phyloP scores from a whole-genome alignment of 352 stramenopile species.

The Phytophthora pinifolia region DNA sequence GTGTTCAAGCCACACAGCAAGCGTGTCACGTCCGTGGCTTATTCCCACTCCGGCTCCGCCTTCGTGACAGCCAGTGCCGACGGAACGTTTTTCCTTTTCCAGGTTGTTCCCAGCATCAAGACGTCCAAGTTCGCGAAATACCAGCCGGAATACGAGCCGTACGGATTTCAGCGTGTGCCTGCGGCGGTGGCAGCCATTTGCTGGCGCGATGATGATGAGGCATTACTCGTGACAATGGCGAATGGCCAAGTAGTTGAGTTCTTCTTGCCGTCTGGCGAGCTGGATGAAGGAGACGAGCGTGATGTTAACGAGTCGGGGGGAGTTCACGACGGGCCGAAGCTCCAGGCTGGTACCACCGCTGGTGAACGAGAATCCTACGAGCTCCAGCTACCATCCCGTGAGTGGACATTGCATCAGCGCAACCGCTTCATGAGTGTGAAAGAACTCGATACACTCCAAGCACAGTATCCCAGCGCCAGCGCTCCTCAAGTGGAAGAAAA shows the following conservation, averaged over 20 bases:
- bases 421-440: constrained; percentile 47
- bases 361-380: constrained; percentile 56
- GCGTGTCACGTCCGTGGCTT: constrained; percentile 66
- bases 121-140: constrained; percentile 57
- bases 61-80: constrained; percentile 84
- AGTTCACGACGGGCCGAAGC: constrained; percentile 3
- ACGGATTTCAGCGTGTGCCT: constrained; percentile 69
- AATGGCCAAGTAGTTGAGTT: constrained; percentile 71
- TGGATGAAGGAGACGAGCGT: constrained; percentile 14
- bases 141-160: constrained; percentile 60
- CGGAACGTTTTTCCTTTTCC: constrained; percentile 88
- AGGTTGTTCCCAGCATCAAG: constrained; percentile 46
- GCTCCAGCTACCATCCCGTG: constrained; percentile 40
- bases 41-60: constrained; percentile 54
- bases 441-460: constrained; percentile 49
- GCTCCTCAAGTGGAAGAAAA: constrained; percentile 47
- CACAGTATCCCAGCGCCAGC: constrained; percentile 40
- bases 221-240: constrained; percentile 64
- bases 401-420: constrained; percentile 48
- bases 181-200: constrained; percentile 40
- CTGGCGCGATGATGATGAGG: constrained; percentile 71
- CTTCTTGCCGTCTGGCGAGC: constrained; percentile 39
- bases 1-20: constrained; percentile 90
- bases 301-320: constrained; percentile 2
- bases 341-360: neutral